Percentiles rank a stretch among this genome's conserved stretches.
Conservation (phyloP, 139 green algal genomes). For the Tetraselmis chui region DNA sequence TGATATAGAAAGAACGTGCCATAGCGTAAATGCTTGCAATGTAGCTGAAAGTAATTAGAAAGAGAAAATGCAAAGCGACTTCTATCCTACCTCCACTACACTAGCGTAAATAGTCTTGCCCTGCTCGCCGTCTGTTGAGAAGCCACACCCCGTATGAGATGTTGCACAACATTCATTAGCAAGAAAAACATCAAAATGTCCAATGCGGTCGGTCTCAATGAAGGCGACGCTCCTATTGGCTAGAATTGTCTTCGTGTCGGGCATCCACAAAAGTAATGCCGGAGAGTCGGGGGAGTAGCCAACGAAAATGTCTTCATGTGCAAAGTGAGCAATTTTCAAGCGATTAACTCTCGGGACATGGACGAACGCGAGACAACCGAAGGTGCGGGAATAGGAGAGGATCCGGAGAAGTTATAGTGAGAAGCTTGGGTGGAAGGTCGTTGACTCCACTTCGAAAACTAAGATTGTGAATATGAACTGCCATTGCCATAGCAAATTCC, state of each 20-base stretch:
- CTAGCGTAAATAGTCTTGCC: no score
- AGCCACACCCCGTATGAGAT: not conserved
- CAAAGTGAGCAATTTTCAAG: not conserved
- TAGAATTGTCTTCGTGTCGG: not conserved
- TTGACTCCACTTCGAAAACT: not conserved
- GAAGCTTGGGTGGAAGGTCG: not conserved
- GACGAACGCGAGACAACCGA: not conserved
- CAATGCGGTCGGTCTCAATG: not conserved
- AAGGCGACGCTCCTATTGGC: not conserved
- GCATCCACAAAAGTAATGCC: not conserved
- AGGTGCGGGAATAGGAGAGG: not conserved
- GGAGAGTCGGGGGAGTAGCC: not conserved
- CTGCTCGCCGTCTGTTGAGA: no score
- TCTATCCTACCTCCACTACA: no score
- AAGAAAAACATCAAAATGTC: not conserved
- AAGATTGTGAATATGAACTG: not conserved
- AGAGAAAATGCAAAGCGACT: no score
- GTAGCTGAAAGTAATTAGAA: no score
- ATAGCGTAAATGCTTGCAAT: no score
- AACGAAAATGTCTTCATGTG: not conserved
- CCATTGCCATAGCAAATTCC: not conserved
- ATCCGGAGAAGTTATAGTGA: not conserved
- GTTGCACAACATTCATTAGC: not conserved
- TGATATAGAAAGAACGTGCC: no score
- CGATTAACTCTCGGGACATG: not conserved